Evolutionary conservation across 2,329 filamentous ascomycete species (phyloP).

Genomic region (Hortaea sp.): DNA sequence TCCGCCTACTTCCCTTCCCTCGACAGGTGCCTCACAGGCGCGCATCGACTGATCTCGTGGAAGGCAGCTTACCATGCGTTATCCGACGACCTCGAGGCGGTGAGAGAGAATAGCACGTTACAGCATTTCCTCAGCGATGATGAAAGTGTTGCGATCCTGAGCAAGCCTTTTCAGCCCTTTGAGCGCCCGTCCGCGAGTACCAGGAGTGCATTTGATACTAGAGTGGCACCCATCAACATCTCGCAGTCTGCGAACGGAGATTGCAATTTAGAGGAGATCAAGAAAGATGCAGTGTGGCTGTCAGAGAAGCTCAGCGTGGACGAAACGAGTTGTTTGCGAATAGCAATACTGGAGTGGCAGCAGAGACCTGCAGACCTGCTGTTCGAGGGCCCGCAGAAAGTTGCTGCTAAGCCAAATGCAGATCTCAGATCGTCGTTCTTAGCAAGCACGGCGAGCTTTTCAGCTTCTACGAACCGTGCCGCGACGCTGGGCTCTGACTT

Average conservation of each 20-base stretch:
- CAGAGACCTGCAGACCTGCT: conserved; percentile 64
- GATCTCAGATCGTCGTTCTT: not conserved
- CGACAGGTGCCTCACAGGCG: conserved; percentile 73
- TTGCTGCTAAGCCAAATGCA: not conserved
- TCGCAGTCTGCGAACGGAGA: conserved; percentile 56
- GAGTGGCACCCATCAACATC: conserved; percentile 77
- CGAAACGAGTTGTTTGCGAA: conserved; percentile 69
- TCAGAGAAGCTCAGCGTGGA: conserved; percentile 69
- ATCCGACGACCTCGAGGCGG: conserved; percentile 40
- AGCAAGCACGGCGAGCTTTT: conserved; percentile 10
- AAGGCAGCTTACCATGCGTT: conserved; percentile 46
- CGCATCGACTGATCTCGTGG: conserved; percentile 66
- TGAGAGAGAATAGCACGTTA: conserved; percentile 37
- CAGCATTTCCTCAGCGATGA: conserved; percentile 61
- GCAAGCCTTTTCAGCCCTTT: conserved; percentile 60
- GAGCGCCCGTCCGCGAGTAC: conserved; percentile 45
- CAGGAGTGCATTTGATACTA: conserved; percentile 67
- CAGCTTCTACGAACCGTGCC: conserved; percentile 3
- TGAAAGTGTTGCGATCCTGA: conserved; percentile 58
- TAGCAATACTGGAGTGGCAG: conserved; percentile 77
- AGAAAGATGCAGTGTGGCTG: conserved; percentile 77
- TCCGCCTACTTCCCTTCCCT: conserved; percentile 69
- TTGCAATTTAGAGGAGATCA: conserved; percentile 69
- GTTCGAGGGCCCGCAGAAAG: conserved; percentile 21
- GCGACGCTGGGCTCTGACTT: conserved; percentile 10